These are phyloP conservation scores for Globisporangium emineosum DNA, from an alignment of 352 stramenopile species.

Conservation along the genomic window DNA sequence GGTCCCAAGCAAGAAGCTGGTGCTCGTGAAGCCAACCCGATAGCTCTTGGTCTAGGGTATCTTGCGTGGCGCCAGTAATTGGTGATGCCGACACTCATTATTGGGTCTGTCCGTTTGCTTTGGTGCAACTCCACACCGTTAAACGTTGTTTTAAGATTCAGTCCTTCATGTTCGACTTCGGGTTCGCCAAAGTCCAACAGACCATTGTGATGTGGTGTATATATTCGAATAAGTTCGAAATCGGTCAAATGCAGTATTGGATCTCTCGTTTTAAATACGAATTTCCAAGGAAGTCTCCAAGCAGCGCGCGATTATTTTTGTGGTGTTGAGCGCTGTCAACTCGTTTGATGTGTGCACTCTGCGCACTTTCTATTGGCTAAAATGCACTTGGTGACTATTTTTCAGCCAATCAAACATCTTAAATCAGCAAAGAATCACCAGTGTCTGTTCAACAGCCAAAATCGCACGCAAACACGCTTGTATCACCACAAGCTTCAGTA, in stretches of 20 bases:
- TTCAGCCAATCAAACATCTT: not conserved
- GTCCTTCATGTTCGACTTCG: no score
- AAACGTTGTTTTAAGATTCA: no score
- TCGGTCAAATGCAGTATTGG: not conserved
- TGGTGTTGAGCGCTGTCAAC: not conserved
- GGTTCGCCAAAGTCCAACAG: not conserved
- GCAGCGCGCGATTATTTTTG: slow-evolving; percentile 13
- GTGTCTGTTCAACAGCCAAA: not conserved
- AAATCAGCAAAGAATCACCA: not conserved
- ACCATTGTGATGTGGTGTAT: not conserved
- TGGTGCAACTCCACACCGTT: no score
- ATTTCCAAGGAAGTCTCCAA: not conserved
- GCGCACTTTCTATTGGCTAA: not conserved
- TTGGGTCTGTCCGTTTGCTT: no score
- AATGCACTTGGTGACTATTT: not conserved
- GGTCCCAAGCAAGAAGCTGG: not conserved
- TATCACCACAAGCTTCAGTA: not conserved
- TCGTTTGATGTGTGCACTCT: not conserved
- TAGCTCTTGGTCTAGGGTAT: not conserved
- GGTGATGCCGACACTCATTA: no score
- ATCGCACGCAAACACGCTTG: not conserved
- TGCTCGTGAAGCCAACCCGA: not conserved
- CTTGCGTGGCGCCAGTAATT: not conserved
- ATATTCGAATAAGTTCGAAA: not conserved
- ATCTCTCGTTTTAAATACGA: not conserved